Evolutionary conservation across 2,329 filamentous ascomycete genomes (phyloP).

Genomic region (Zasmidium angulare): DNA sequence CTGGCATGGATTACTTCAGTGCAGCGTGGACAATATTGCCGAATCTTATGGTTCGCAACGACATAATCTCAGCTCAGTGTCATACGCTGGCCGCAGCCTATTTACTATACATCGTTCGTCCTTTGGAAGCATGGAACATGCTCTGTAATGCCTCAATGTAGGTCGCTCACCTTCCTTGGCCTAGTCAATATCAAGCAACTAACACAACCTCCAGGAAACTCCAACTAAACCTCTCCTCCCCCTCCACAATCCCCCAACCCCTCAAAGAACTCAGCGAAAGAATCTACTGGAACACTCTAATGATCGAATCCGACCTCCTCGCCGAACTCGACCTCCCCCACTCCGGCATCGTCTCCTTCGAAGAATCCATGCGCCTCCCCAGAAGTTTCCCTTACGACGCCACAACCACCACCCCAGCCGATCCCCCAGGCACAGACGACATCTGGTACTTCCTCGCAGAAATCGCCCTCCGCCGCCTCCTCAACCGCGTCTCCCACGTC

Average conservation of each 20-base stretch:
- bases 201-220: constrained; percentile 67
- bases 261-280: constrained; percentile 73
- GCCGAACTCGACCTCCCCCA: constrained; percentile 79
- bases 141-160: constrained; percentile 59
- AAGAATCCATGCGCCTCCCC: constrained; percentile 75
- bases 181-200: background rate
- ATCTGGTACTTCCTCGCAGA: constrained; percentile 85
- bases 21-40: constrained; percentile 77
- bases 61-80: constrained; percentile 74
- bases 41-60: constrained; percentile 76
- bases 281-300: constrained; percentile 80
- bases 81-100: constrained; percentile 80
- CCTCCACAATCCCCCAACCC: constrained; percentile 67
- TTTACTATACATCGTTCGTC: constrained; percentile 77
- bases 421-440: constrained; percentile 63
- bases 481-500: constrained; percentile 43
- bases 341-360: constrained; percentile 78
- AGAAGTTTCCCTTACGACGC: constrained; percentile 70
- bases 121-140: constrained; percentile 79
- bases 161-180: background rate
- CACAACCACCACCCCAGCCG: constrained; percentile 50
- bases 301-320: constrained; percentile 76
- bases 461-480: constrained; percentile 72
- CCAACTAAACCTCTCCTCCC: constrained; percentile 73
- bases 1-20: constrained; percentile 76